Evolutionary conservation across 2,329 filamentous ascomycete species (phyloP), one percentile per base, ranked within the genome.

Genomic region (Aspergillus costaricaensis): DNA sequence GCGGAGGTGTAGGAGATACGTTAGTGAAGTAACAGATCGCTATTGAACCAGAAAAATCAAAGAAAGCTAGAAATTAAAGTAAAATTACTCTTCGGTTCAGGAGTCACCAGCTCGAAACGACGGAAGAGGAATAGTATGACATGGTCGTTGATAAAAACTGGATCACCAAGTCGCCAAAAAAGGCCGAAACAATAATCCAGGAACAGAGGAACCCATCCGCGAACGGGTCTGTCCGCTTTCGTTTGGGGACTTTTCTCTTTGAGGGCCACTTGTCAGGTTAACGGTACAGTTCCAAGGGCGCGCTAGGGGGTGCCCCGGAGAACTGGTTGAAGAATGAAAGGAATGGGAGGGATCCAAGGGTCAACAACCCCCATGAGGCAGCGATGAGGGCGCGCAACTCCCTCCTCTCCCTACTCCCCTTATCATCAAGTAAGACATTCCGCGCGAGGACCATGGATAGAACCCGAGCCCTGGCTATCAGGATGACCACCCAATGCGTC

Each of bases 81-180:
- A 36, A 39, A 58, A 58, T 58, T 50, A 38, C n/a, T 27, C 32
- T 36, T 14, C 30, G 57, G 51, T 7, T 39, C 36, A 38, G 38
- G 49, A 47, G 21, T 15, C 21, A 56, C 39, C 41, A 36, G 30
- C 38, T 43, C 36, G 39, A 43, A 47, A 36, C 36, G 53, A 60
- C 58, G 58, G 58, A 60, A 60, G 21, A 55, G 58, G 58, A 60
- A 59, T 59, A 47, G 57, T 25, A 43, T 30, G 23, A 6, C 48
- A 19, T 39, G 27, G 15, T 12, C 14, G 12, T 25, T 27, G 41
- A 49, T 21, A n/a, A 44, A 50, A 47, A 51, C 47, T 41, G 30
- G 32, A 53, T 53, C 52, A 30, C 17, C 50, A 52, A 36, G 32
- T 36, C 32, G 21, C 17, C 17, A 52, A 10, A 15, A 51, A 52